phyloP scores from a whole-genome alignment of 805 yeast species.

The Blastobotrys mokoenaii region DNA sequence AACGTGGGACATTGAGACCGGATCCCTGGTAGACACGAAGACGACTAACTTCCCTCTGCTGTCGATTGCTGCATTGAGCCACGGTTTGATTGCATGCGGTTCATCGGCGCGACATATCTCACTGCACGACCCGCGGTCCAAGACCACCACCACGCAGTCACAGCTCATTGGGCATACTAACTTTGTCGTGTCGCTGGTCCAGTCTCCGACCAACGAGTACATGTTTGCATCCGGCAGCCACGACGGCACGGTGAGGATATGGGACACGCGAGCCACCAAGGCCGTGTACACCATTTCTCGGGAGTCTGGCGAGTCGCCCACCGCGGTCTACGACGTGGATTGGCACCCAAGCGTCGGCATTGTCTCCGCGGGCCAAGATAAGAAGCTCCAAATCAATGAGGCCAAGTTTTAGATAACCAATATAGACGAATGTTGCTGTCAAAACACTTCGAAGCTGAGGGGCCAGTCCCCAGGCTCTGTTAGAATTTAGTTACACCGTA shows the following conservation, averaged over 20 bases:
- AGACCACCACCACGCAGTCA: conserved; percentile 45
- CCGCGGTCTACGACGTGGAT: conserved; percentile 76
- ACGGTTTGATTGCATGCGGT: conserved; percentile 74
- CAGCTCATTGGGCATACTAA: conserved; percentile 86
- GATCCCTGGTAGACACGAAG: conserved; percentile 78
- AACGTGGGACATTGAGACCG: conserved; percentile 93
- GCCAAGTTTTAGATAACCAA: conserved; percentile 9
- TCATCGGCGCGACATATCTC: conserved; percentile 96
- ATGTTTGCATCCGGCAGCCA: conserved; percentile 89
- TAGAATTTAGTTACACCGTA: no score
- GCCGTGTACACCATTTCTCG: conserved; percentile 77
- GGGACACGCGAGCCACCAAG: conserved; percentile 88
- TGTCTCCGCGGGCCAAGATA: conserved; percentile 90
- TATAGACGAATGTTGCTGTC: no score
- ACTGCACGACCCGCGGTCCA: conserved; percentile 80
- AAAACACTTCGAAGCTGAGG: no score
- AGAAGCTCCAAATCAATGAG: conserved; percentile 74
- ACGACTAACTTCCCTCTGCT: conserved; percentile 79
- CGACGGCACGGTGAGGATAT: conserved; percentile 88
- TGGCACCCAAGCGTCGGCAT: conserved; percentile 81
- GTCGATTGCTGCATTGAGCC: conserved; percentile 62
- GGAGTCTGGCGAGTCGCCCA: conserved; percentile 39
- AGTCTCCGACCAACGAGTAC: conserved; percentile 69
- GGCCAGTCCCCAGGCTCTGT: no score
- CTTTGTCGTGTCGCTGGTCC: conserved; percentile 73